Evolutionary conservation across 768 basidiomycete genomes (phyloP).

Genomic region (Omphalotus guepiniiformis): DNA sequence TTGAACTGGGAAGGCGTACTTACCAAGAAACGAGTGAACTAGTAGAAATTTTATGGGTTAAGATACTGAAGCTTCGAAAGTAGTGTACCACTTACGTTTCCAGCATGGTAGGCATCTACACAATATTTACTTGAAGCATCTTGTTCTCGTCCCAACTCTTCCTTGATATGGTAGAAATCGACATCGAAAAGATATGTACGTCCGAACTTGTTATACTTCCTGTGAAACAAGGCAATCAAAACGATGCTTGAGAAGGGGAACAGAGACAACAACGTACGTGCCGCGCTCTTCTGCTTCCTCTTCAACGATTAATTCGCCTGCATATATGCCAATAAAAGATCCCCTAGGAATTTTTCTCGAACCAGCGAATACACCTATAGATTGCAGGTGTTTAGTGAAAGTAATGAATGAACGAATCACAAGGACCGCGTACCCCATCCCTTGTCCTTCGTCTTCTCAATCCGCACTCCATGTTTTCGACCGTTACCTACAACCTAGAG

Average conservation of each 20-base stretch:
- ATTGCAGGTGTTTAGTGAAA: no score
- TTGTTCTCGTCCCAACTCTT: background rate
- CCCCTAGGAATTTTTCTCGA: slow-evolving; percentile 60
- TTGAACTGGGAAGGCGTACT: slow-evolving; percentile 22
- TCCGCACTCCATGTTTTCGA: slow-evolving; percentile 53
- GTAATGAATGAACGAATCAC: no score
- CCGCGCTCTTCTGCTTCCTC: slow-evolving; percentile 65
- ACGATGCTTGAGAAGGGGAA: slow-evolving; percentile 7
- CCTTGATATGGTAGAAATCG: slow-evolving; percentile 66
- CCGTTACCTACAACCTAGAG: slow-evolving; percentile 81
- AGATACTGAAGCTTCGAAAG: background rate
- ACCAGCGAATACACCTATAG: slow-evolving; percentile 72
- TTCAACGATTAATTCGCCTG: slow-evolving; percentile 78
- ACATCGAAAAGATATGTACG: slow-evolving; percentile 80
- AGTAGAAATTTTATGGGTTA: slow-evolving; percentile 5
- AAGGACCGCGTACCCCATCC: no score
- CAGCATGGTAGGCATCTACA: slow-evolving; percentile 86
- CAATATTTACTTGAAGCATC: slow-evolving; percentile 45
- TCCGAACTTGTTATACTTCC: slow-evolving; percentile 70
- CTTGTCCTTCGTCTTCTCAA: slow-evolving; percentile 69
- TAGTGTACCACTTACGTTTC: slow-evolving; percentile 55
- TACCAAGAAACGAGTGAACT: slow-evolving; percentile 93
- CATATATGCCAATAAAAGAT: slow-evolving; percentile 78
- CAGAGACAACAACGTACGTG: slow-evolving; percentile 37
- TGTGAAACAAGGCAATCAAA: slow-evolving; percentile 23